These are phyloP conservation scores for Fusarium agapanthi DNA, from an alignment of 2,329 filamentous ascomycete genomes.

Conservation along the genomic window DNA sequence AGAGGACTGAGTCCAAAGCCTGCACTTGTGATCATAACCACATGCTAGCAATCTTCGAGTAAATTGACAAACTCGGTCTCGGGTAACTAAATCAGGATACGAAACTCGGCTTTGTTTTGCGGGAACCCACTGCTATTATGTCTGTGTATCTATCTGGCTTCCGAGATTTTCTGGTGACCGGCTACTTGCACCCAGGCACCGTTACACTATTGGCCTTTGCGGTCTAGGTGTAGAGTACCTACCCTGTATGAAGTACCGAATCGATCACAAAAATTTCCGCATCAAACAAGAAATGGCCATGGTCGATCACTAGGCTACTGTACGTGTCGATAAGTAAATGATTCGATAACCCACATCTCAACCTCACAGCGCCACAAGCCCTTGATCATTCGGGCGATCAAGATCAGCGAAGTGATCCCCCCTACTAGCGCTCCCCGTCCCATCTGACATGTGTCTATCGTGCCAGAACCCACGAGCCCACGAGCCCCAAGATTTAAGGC, in stretches of 20 bases:
- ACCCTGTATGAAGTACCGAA: slow-evolving; percentile 5
- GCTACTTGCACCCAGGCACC: slow-evolving; percentile 17
- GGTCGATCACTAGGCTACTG: slow-evolving; percentile 2
- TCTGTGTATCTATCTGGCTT: neutral
- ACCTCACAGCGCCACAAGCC: neutral
- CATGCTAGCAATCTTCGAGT: neutral
- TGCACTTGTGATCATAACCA: neutral
- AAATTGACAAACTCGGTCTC: neutral
- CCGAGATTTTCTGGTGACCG: slow-evolving; percentile 7
- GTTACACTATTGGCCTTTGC: slow-evolving; percentile 22
- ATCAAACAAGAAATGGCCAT: neutral
- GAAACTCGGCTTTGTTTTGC: slow-evolving; percentile 15
- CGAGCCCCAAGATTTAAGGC: slow-evolving; percentile 37
- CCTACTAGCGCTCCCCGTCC: slow-evolving; percentile 39
- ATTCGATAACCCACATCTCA: slow-evolving; percentile 33
- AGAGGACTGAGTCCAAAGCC: neutral
- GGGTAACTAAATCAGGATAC: slow-evolving; percentile 34
- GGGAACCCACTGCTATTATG: slow-evolving; percentile 28
- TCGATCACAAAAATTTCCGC: neutral
- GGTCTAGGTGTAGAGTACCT: neutral
- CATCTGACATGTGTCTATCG: slow-evolving; percentile 43
- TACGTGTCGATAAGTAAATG: slow-evolving; percentile 5
- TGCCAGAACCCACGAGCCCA: slow-evolving; percentile 39
- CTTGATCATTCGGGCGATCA: slow-evolving; percentile 29
- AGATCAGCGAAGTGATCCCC: slow-evolving; percentile 36